A percentile compares a stretch with the other conserved stretches of the same genome.
These are phyloP conservation scores for Globisporangium uncinulatum DNA, from an alignment of 352 stramenopile genomes.

Conservation along the genomic window DNA sequence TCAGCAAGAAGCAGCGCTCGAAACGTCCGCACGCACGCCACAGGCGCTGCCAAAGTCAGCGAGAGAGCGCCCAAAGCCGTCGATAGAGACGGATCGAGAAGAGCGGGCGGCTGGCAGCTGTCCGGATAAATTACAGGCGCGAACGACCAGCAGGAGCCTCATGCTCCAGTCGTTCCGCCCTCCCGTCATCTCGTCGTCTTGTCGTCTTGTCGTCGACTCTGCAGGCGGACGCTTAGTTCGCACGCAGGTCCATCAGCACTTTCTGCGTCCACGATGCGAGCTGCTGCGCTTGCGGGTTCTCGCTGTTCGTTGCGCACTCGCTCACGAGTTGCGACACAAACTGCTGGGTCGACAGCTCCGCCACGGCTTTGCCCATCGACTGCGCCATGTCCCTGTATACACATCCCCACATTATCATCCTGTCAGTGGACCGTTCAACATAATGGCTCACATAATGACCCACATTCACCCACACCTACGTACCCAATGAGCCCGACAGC, in stretches of 20 bases:
- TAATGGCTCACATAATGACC: not conserved
- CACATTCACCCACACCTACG: conserved; percentile 7
- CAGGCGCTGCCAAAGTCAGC: not conserved
- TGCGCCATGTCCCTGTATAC: conserved; percentile 71
- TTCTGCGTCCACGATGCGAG: conserved; percentile 73
- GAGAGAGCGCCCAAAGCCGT: not conserved
- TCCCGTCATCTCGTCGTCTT: not conserved
- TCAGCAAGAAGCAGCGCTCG: conserved; percentile 4
- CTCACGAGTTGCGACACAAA: conserved; percentile 72
- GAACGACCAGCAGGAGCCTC: conserved; percentile 13
- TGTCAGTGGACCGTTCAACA: not conserved
- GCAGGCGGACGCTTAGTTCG: conserved; percentile 40
- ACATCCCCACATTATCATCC: conserved; percentile 18
- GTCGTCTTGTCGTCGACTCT: not conserved
- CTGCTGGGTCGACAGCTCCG: conserved; percentile 52
- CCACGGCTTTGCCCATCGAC: conserved; percentile 63
- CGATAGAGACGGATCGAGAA: not conserved
- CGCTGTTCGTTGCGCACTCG: conserved; percentile 54
- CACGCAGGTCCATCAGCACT: conserved; percentile 60
- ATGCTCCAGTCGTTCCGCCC: conserved; percentile 13
- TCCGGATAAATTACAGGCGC: conserved; percentile 24
- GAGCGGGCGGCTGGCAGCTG: conserved; percentile 1
- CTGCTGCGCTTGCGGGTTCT: conserved; percentile 68
- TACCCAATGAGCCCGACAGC: conserved; percentile 89
- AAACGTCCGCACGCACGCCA: not conserved